A percentile compares a stretch with the other conserved stretches of the same genome.
Evolutionary conservation across 169 alveolate genomes (phyloP).

Genomic region (Condylostoma magnum): DNA sequence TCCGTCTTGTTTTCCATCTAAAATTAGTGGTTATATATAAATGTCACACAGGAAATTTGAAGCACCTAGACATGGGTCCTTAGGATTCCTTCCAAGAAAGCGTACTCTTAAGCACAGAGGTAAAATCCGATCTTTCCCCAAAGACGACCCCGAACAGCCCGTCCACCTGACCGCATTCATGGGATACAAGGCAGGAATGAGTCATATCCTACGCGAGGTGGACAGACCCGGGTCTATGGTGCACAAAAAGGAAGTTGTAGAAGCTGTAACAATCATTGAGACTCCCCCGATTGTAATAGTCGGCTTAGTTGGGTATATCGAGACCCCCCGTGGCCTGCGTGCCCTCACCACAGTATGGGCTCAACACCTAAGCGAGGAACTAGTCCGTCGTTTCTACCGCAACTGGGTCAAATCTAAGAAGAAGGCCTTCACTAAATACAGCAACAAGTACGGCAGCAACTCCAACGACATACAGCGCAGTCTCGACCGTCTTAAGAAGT

Average conservation of each 20-base stretch:
- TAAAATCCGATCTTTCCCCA: constrained; percentile 91
- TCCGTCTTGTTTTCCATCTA: too few relatives aligned
- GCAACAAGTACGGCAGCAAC: constrained; percentile 83
- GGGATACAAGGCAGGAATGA: constrained; percentile 99
- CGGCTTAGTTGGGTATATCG: constrained; percentile 99
- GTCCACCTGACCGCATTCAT: constrained; percentile 99
- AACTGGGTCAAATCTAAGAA: constrained; percentile 97
- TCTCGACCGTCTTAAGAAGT: constrained; percentile 93
- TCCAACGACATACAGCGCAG: constrained; percentile 90
- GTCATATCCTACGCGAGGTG: constrained; percentile 98
- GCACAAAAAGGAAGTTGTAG: constrained; percentile 99
- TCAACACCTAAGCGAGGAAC: constrained; percentile 95
- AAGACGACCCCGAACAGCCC: constrained; percentile 94
- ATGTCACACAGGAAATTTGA: constrained; percentile 99
- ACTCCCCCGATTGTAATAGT: constrained; percentile 98
- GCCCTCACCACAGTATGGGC: constrained; percentile 99
- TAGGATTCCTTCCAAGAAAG: constrained; percentile 99
- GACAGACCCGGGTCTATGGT: constrained; percentile 97
- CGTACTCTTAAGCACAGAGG: constrained; percentile 91
- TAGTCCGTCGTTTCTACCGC: constrained; percentile 98
- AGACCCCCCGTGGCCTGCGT: constrained; percentile 98
- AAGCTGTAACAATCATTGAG: constrained; percentile 99
- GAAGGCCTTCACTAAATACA: constrained; percentile 98
- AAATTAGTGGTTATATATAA: constrained; percentile 3
- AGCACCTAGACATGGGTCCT: constrained; percentile 99